Conservation (phyloP, 2,329 filamentous ascomycete genomes). For the Clonostachys rosea region DNA sequence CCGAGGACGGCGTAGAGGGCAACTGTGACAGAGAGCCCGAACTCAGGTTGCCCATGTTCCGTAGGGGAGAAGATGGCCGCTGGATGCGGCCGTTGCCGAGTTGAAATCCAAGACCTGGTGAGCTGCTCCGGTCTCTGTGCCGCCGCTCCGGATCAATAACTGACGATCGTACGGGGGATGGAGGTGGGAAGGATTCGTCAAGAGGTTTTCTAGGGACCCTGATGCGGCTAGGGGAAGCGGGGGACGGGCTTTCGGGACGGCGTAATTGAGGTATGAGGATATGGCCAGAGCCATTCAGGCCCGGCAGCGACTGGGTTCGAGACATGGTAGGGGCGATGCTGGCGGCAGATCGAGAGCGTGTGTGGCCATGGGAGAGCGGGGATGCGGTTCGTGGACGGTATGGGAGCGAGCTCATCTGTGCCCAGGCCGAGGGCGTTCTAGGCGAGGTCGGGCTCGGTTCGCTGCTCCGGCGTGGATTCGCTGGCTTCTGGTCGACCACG, state of each 20-base stretch:
- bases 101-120: slow-evolving; percentile 36
- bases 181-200: slow-evolving; percentile 56
- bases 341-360: slow-evolving; percentile 53
- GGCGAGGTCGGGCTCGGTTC: slow-evolving; percentile 52
- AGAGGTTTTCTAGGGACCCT: slow-evolving; percentile 50
- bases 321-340: slow-evolving; percentile 53
- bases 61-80: slow-evolving; percentile 53
- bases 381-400: slow-evolving; percentile 61
- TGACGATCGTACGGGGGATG: slow-evolving; percentile 47
- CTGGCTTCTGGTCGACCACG: slow-evolving; percentile 41
- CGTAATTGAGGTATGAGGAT: slow-evolving; percentile 49
- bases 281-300: slow-evolving; percentile 55
- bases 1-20: slow-evolving; percentile 41
- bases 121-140: slow-evolving; percentile 44
- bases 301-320: slow-evolving; percentile 60
- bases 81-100: slow-evolving; percentile 28
- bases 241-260: slow-evolving; percentile 42
- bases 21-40: slow-evolving; percentile 21
- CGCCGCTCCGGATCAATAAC: slow-evolving; percentile 49
- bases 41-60: slow-evolving; percentile 36
- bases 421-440: slow-evolving; percentile 40
- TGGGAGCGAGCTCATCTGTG: slow-evolving; percentile 38
- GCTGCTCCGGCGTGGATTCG: slow-evolving; percentile 51
- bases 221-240: slow-evolving; percentile 44
- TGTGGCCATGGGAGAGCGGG: slow-evolving; percentile 51